phyloP scores from a whole-genome alignment of 129 eudicot species.

The Sambucus nigra region DNA sequence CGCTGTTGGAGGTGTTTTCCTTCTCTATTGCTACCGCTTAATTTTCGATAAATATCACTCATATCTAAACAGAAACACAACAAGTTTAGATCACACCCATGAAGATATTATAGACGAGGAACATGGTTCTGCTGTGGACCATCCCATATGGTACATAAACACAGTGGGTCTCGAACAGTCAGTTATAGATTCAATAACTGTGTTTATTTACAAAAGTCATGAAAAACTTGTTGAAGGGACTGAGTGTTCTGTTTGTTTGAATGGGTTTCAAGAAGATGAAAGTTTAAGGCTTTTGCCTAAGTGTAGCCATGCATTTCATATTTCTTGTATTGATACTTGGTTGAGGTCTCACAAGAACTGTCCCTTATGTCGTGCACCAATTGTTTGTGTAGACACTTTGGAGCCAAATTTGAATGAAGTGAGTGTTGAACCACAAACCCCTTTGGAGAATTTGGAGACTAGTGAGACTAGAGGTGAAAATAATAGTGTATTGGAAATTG shows the following conservation, averaged over 20 bases:
- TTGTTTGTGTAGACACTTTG: slow-evolving; percentile 13
- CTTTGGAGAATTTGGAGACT: slow-evolving; percentile 4
- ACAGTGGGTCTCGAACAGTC: slow-evolving; percentile 50
- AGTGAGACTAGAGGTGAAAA: slow-evolving; percentile 4
- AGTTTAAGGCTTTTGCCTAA: slow-evolving; percentile 57
- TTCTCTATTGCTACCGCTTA: slow-evolving; percentile 26
- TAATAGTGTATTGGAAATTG: slow-evolving; percentile 16
- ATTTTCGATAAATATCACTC: slow-evolving; percentile 16
- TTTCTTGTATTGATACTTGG: slow-evolving; percentile 72
- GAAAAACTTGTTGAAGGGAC: slow-evolving; percentile 34
- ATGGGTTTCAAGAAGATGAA: slow-evolving; percentile 61
- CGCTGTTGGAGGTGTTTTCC: slow-evolving; percentile 23
- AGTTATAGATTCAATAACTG: slow-evolving; percentile 47
- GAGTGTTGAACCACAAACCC: slow-evolving; percentile 8
- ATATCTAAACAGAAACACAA: slow-evolving; percentile 11
- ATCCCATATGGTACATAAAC: slow-evolving; percentile 66
- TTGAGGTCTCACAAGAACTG: slow-evolving; percentile 56
- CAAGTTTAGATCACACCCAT: background rate
- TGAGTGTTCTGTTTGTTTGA: slow-evolving; percentile 66
- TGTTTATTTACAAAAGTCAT: slow-evolving; percentile 37
- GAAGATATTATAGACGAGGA: slow-evolving; percentile 28
- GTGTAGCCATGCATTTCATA: slow-evolving; percentile 74
- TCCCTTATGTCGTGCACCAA: slow-evolving; percentile 67
- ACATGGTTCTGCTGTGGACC: slow-evolving; percentile 24
- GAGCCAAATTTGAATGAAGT: slow-evolving; percentile 8